Conservation (phyloP, 371 early-diverging fungal species). For the Rhizoclosmatium hyalinum region DNA sequence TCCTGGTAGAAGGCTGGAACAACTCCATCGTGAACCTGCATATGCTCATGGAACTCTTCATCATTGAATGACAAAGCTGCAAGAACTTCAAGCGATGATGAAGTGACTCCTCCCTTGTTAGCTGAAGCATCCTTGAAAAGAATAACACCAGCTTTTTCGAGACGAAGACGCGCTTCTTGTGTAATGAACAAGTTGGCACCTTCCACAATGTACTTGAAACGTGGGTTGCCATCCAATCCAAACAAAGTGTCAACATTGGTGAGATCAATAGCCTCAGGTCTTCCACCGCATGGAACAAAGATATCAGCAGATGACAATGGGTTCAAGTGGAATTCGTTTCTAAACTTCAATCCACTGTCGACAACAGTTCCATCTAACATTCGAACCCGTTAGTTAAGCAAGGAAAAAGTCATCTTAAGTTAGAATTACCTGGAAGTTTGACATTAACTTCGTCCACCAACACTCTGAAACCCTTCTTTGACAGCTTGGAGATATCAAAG, state of each 20-base stretch:
- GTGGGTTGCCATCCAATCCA: constrained; percentile 78
- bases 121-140: constrained; percentile 98
- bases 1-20: constrained; percentile 79
- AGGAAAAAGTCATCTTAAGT: constrained; percentile 4
- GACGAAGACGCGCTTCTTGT: constrained; percentile 93
- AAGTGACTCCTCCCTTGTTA: constrained; percentile 98
- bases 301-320: constrained; percentile 79
- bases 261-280: constrained; percentile 96
- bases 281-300: constrained; percentile 98
- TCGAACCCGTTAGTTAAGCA: not conserved
- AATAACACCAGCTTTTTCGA: constrained; percentile 92
- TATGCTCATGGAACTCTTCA: constrained; percentile 85
- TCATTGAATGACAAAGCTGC: constrained; percentile 94
- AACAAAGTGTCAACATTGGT: constrained; percentile 83
- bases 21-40: constrained; percentile 77
- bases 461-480: constrained; percentile 88
- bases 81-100: constrained; percentile 91
- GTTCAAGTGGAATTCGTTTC: constrained; percentile 95
- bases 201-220: constrained; percentile 98
- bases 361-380: constrained; percentile 77
- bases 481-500: constrained; percentile 84
- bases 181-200: constrained; percentile 99
- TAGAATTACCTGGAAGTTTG: constrained; percentile 68
- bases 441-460: constrained; percentile 92
- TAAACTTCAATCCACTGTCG: constrained; percentile 89